Conservation (phyloP, 352 stramenopile genomes). For the Phytophthora crassamura region DNA sequence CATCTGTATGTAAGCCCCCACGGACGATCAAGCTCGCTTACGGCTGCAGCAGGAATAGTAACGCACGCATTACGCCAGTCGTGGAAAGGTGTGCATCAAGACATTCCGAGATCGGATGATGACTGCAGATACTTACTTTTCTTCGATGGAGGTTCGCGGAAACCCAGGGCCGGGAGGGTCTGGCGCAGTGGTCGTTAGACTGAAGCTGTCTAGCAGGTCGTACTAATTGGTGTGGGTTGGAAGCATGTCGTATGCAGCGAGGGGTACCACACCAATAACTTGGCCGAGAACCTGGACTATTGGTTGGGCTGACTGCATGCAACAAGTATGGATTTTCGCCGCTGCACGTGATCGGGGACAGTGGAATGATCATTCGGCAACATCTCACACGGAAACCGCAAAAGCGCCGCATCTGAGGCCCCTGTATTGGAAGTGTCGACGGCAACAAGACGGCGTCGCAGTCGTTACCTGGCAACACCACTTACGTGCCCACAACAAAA, state of each 20-base stretch:
- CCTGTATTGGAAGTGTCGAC: not conserved
- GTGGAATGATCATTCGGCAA: not conserved
- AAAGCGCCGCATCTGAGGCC: not conserved
- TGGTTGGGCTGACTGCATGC: not conserved
- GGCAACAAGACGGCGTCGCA: not conserved
- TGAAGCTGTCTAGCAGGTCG: too few species aligned
- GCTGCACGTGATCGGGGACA: conserved; percentile 6
- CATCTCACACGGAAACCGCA: not conserved
- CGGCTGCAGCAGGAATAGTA: too few species aligned
- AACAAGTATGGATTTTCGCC: not conserved
- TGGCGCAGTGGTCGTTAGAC: not conserved
- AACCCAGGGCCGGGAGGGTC: not conserved
- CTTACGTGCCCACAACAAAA: too few species aligned
- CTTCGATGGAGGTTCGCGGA: conserved; percentile 6
- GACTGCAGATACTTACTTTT: conserved; percentile 3
- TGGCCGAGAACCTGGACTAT: not conserved
- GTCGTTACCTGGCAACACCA: not conserved
- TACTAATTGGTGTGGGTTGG: not conserved
- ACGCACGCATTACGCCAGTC: not conserved
- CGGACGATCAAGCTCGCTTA: too few species aligned
- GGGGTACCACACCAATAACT: not conserved
- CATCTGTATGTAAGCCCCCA: too few species aligned
- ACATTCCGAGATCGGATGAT: too few species aligned
- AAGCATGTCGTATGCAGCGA: conserved; percentile 1
- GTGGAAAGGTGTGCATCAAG: too few species aligned